phyloP scores from a whole-genome alignment of 805 yeast genomes.

The Komagataella ulmi region DNA sequence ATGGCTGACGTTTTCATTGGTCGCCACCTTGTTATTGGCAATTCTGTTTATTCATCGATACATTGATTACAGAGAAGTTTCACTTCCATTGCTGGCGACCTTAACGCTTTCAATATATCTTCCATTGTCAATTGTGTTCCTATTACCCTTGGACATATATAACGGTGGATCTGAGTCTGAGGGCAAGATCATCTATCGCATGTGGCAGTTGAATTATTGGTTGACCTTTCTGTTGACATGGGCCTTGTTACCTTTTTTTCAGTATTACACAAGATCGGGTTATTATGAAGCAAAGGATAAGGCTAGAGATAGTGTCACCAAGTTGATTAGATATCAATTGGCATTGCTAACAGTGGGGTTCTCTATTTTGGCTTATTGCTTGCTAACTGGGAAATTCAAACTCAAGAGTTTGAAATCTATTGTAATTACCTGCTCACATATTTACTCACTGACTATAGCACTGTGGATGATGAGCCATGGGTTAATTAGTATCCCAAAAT shows the following conservation, averaged over 20 bases:
- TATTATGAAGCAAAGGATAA: conserved; percentile 32
- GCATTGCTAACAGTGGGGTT: conserved; percentile 38
- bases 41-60: not conserved
- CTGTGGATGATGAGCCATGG: conserved; percentile 85
- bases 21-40: not conserved
- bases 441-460: conserved; percentile 61
- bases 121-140: conserved; percentile 61
- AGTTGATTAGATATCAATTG: conserved; percentile 48
- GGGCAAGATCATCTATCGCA: conserved; percentile 28
- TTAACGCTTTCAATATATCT: conserved; percentile 50
- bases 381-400: conserved; percentile 26
- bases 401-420: conserved; percentile 45
- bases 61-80: not conserved
- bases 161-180: conserved; percentile 25
- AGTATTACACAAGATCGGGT: conserved; percentile 64
- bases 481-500: conserved; percentile 50
- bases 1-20: not conserved
- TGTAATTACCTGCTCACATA: conserved; percentile 64
- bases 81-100: not conserved
- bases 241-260: conserved; percentile 60
- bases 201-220: conserved; percentile 78
- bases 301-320: conserved; percentile 41
- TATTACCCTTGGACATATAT: conserved; percentile 65
- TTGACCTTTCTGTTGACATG: conserved; percentile 68
- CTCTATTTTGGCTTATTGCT: conserved; percentile 44